Evolutionary conservation across 148 eudicot genomes (phyloP), one percentile per base, ranked within the genome.

Genomic region (Diospyros lotus): DNA sequence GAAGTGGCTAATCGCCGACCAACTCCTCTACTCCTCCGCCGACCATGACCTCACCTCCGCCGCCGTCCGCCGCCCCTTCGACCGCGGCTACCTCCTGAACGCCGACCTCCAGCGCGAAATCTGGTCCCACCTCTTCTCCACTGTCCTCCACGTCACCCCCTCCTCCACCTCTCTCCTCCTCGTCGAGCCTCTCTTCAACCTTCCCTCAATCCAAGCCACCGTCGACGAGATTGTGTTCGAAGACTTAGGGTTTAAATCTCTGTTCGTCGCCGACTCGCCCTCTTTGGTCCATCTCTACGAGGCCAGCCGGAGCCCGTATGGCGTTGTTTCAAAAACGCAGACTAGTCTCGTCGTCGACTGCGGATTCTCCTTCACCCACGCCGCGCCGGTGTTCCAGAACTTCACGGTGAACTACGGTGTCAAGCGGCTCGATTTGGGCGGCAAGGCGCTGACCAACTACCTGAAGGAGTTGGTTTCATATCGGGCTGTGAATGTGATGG

Each of bases 401-500:
- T 89, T 90, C 58, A 86, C 89, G 18, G 9, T 94, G 66, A 94
- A 94, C 82, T 88, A 92, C 59, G 97, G 87, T 10, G 89, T 94
- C 28, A 94, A 84, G 77, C 79, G 98, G 79, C 78, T 94, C 72
- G 98, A 94, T 83, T 85, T 94, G 75, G 98, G 98, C 0, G 98
- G 98, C 1, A 94, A 94, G 56, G 99, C 93, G 2, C 58, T 95
- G 63, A 95, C 93, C 1, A 95, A 95, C 84, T 95, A 90, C 55
- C 61, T 95, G 54, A 95, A 95, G 77, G 98, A 95, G 81, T 60
- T 95, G 85, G 87, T 95, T 44, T 89, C 94, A 14, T 95, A 90
- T 80, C 75, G 97, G 28, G 75, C 94, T 4, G 66, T 95, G 56
- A 93, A 95, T 89, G 93, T 93, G n/a, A 95, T 90, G 99, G 99